Evolutionary conservation across 176 grass and related monocot genomes (phyloP).

Genomic region (Lolium multiflorum): DNA sequence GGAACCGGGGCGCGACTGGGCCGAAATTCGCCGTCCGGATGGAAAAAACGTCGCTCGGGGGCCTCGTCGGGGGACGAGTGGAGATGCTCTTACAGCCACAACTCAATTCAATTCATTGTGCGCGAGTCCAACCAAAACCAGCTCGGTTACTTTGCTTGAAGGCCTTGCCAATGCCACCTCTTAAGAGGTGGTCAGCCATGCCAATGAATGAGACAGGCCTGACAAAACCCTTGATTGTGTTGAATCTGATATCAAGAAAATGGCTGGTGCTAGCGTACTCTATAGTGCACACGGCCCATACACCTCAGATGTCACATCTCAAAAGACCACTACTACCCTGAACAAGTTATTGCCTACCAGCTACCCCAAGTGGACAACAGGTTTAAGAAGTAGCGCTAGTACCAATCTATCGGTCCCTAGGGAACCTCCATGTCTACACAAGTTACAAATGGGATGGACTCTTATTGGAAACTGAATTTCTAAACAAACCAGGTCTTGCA

Average conservation of each 20-base stretch:
- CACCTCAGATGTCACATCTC: conserved; percentile 54
- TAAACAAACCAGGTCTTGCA: conserved; percentile 22
- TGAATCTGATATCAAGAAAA: conserved; percentile 59
- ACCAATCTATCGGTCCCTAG: conserved; percentile 25
- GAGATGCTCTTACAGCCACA: conserved; percentile 29
- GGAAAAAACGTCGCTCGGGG: no score
- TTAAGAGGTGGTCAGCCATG: conserved; percentile 39
- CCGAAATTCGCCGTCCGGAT: no score
- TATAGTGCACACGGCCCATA: conserved; percentile 43
- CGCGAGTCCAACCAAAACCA: conserved; percentile 54
- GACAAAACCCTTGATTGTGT: conserved; percentile 56
- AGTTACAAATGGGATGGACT: conserved; percentile 30
- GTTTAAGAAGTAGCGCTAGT: conserved; percentile 20
- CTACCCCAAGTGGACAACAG: conserved; percentile 48
- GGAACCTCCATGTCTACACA: conserved; percentile 37
- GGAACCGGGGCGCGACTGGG: no score
- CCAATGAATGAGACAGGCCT: conserved; percentile 52
- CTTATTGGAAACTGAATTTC: conserved; percentile 38
- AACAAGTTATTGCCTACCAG: conserved; percentile 47
- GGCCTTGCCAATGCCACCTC: conserved; percentile 40
- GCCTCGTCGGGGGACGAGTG: no score
- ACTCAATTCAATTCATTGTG: conserved; percentile 43
- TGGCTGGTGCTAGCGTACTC: conserved; percentile 38
- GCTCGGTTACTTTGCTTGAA: conserved; percentile 41
- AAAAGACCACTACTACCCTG: conserved; percentile 36